Evolutionary conservation across 352 stramenopile species (phyloP).

Genomic region (Thraustochytrium striatum): DNA sequence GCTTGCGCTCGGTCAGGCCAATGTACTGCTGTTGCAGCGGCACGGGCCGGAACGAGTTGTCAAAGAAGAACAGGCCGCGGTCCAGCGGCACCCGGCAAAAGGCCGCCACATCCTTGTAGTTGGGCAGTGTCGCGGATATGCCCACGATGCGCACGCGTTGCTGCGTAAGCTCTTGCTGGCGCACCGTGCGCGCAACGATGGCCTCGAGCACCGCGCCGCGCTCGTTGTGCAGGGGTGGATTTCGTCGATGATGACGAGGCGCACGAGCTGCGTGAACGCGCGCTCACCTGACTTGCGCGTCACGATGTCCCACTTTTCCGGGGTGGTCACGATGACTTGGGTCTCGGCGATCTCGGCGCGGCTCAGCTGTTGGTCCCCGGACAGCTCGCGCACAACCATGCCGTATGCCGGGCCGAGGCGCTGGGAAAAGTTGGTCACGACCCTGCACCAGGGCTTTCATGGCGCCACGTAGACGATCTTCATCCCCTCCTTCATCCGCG

Average conservation of each 20-base stretch:
- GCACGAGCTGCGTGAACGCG: constrained; percentile 96
- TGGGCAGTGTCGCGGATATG: constrained; percentile 96
- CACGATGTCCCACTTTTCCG: constrained; percentile 99
- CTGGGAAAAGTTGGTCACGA: constrained; percentile 94
- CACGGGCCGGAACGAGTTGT: constrained; percentile 96
- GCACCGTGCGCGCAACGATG: constrained; percentile 92
- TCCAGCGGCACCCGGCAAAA: constrained; percentile 95
- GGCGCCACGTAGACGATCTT: constrained; percentile 99
- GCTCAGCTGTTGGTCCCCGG: constrained; percentile 95
- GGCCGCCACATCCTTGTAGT: constrained; percentile 97
- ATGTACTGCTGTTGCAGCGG: constrained; percentile 99
- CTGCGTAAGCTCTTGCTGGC: constrained; percentile 90
- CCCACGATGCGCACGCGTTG: constrained; percentile 95
- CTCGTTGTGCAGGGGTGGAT: constrained; percentile 97
- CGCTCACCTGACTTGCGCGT: constrained; percentile 95
- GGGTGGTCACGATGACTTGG: constrained; percentile 98
- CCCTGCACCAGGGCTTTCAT: constrained; percentile 99
- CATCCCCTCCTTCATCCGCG: constrained; percentile 76
- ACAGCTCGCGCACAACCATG: constrained; percentile 93
- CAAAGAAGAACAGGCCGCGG: constrained; percentile 98
- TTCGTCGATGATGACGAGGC: constrained; percentile 99
- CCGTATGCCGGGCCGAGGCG: constrained; percentile 84
- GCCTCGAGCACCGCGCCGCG: constrained; percentile 96
- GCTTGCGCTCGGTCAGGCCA: constrained; percentile 98
- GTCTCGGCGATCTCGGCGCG: constrained; percentile 95